Conservation (phyloP, 2,329 filamentous ascomycete genomes). For the Sclerotinia sclerotiorum region DNA sequence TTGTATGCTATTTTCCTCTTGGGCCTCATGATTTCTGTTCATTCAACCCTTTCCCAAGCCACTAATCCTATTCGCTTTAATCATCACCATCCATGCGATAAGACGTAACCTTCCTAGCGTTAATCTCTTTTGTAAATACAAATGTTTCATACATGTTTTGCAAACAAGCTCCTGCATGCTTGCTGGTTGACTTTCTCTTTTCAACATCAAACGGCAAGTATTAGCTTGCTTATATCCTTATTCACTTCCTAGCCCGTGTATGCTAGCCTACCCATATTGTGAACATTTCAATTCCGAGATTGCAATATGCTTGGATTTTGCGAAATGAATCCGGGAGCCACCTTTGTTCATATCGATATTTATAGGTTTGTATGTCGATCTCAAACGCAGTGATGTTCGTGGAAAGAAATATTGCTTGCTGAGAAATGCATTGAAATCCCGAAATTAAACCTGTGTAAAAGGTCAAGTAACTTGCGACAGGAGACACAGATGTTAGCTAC, state of each 20-base stretch:
- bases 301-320: constrained; percentile 15
- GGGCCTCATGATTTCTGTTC: background rate
- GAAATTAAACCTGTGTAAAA: constrained; percentile 55
- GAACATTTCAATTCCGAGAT: constrained; percentile 4
- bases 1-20: constrained; percentile 22
- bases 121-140: constrained; percentile 21
- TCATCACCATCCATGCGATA: constrained; percentile 13
- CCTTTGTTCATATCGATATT: constrained; percentile 27
- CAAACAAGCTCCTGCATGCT: constrained; percentile 13
- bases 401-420: constrained; percentile 31
- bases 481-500: constrained; percentile 29
- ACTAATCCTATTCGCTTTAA: constrained; percentile 3
- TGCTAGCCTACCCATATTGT: constrained; percentile 4
- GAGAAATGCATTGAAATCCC: constrained; percentile 53
- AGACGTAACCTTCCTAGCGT: constrained; percentile 7
- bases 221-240: constrained; percentile 4
- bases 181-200: constrained; percentile 7
- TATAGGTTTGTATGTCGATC: constrained; percentile 40
- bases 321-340: constrained; percentile 1
- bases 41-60: background rate
- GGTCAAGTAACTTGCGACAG: constrained; percentile 48
- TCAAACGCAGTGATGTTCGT: constrained; percentile 36
- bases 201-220: constrained; percentile 8
- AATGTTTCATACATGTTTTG: constrained; percentile 16
- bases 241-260: constrained; percentile 1